Percentiles rank a stretch among this genome's conserved stretches.
Conservation (phyloP, 2,329 filamentous ascomycete species). For the Aspergillus alliaceus region DNA sequence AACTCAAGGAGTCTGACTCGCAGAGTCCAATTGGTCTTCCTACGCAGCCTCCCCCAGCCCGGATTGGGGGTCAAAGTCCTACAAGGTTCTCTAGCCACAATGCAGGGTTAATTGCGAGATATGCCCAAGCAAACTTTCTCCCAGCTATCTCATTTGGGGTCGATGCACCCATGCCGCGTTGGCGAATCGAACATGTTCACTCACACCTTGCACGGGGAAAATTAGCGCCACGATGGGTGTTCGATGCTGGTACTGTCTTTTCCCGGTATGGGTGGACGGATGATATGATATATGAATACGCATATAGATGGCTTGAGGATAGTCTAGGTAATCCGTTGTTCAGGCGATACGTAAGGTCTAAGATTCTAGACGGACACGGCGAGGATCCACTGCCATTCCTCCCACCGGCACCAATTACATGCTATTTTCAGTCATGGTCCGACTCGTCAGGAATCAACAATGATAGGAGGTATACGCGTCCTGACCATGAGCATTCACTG, state of each 20-base stretch:
- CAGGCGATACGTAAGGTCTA: conserved; percentile 13
- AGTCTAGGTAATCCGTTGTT: conserved; percentile 12
- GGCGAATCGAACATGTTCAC: conserved; percentile 11
- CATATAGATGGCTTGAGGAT: conserved; percentile 19
- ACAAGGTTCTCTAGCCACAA: neutral
- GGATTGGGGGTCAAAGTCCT: neutral
- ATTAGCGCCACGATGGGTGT: conserved; percentile 13
- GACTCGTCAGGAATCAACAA: neutral
- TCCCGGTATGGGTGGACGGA: conserved; percentile 1
- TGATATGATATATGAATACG: conserved; percentile 18
- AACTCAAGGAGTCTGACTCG: neutral
- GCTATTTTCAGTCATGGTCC: neutral
- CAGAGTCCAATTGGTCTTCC: neutral
- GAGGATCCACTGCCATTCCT: conserved; percentile 24
- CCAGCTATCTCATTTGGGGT: neutral
- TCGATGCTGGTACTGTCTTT: conserved; percentile 19
- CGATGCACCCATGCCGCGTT: conserved; percentile 6
- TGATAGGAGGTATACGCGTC: neutral
- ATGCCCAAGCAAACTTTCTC: neutral
- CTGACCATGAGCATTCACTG: conserved; percentile 7
- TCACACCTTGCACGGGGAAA: neutral
- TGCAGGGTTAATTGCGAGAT: neutral
- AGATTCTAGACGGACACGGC: conserved; percentile 9
- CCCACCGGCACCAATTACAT: conserved; percentile 11
- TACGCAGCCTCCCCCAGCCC: neutral